Conservation (phyloP, 371 early-diverging fungal species). For the Circinella umbellata region DNA sequence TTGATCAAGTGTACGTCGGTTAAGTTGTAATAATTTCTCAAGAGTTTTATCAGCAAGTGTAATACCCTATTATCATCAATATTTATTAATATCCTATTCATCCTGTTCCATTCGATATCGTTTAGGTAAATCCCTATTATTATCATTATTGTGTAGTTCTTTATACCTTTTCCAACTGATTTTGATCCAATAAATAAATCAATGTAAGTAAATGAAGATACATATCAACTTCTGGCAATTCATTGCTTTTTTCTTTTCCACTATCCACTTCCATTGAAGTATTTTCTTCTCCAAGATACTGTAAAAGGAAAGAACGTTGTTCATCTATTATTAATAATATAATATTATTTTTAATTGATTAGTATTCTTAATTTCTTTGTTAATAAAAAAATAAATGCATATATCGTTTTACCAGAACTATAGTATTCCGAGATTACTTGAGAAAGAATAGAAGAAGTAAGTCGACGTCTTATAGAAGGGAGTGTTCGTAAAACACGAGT, state of each 20-base stretch:
- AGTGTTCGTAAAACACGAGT: conserved; percentile 87
- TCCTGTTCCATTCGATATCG: not conserved
- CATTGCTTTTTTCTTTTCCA: conserved; percentile 38
- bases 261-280: conserved; percentile 37
- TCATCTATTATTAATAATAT: conserved; percentile 26
- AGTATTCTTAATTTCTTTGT: not conserved
- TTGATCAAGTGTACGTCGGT: conserved; percentile 91
- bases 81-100: not conserved
- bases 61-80: conserved; percentile 58
- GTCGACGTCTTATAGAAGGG: conserved; percentile 78
- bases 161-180: conserved; percentile 69
- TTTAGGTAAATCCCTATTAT: not conserved
- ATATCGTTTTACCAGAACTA: conserved; percentile 55
- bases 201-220: conserved; percentile 83
- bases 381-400: not conserved
- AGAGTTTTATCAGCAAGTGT: conserved; percentile 70
- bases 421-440: conserved; percentile 66
- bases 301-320: conserved; percentile 39
- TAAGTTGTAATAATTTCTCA: conserved; percentile 62
- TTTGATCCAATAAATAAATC: conserved; percentile 83
- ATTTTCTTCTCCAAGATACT: conserved; percentile 39
- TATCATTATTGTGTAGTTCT: too few species aligned
- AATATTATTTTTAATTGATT: not conserved
- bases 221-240: conserved; percentile 87
- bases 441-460: conserved; percentile 71